phyloP scores from a whole-genome alignment of 2,329 filamentous ascomycete genomes.

The Calonectria honghensis region DNA sequence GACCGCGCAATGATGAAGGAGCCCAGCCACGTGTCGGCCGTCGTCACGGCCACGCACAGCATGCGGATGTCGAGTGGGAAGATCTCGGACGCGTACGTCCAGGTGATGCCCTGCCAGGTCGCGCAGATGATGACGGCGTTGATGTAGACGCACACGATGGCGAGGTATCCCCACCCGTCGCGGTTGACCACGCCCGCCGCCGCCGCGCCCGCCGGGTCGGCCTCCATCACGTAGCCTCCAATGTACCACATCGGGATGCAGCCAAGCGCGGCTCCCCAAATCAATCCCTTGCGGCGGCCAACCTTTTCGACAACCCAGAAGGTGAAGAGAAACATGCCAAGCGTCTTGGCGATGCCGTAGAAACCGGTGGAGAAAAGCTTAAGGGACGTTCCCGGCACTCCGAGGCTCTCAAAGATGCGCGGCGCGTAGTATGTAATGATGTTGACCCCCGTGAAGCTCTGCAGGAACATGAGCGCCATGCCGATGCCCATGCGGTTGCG shows the following conservation, averaged over 20 bases:
- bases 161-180: slow-evolving; percentile 64
- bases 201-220: slow-evolving; percentile 61
- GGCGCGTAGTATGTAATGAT: slow-evolving; percentile 76
- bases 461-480: slow-evolving; percentile 69
- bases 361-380: slow-evolving; percentile 64
- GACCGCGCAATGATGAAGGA: slow-evolving; percentile 64
- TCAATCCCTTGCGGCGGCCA: slow-evolving; percentile 68
- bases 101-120: slow-evolving; percentile 65
- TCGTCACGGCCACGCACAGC: slow-evolving; percentile 60
- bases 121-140: slow-evolving; percentile 64
- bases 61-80: slow-evolving; percentile 64
- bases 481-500: slow-evolving; percentile 65
- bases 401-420: slow-evolving; percentile 62
- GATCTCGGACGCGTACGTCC: slow-evolving; percentile 69
- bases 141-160: slow-evolving; percentile 67
- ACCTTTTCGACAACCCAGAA: slow-evolving; percentile 69
- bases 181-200: slow-evolving; percentile 67
- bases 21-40: slow-evolving; percentile 62
- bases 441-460: slow-evolving; percentile 68
- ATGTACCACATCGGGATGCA: slow-evolving; percentile 64
- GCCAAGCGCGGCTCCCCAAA: slow-evolving; percentile 61
- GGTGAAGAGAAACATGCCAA: slow-evolving; percentile 61
- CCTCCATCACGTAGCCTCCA: slow-evolving; percentile 60
- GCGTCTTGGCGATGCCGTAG: slow-evolving; percentile 62
- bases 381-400: slow-evolving; percentile 57